phyloP scores from a whole-genome alignment of 306 rosid species.

The Macrotyloma uniflorum region DNA sequence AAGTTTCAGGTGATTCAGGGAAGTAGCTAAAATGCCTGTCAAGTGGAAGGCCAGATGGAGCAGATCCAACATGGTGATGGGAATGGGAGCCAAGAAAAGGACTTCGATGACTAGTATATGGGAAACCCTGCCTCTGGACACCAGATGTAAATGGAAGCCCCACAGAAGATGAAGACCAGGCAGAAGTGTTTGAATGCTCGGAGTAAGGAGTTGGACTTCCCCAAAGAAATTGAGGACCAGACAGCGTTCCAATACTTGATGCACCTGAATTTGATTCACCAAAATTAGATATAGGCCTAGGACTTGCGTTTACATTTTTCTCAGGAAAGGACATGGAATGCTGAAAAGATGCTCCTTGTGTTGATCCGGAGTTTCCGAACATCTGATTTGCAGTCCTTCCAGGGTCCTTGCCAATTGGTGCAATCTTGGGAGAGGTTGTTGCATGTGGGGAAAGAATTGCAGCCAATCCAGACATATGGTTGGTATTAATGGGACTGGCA shows the following conservation, averaged over 20 bases:
- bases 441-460: slow-evolving; percentile 77
- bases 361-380: slow-evolving; percentile 49
- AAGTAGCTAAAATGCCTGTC: slow-evolving; percentile 77
- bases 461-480: slow-evolving; percentile 79
- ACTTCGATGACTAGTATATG: slow-evolving; percentile 51
- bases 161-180: slow-evolving; percentile 69
- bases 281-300: slow-evolving; percentile 63
- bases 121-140: slow-evolving; percentile 76
- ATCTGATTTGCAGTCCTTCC: slow-evolving; percentile 65
- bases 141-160: slow-evolving; percentile 69
- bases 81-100: slow-evolving; percentile 67
- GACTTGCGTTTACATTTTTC: slow-evolving; percentile 62
- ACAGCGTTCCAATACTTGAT: slow-evolving; percentile 74
- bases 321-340: slow-evolving; percentile 75
- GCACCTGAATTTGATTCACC: slow-evolving; percentile 63
- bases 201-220: slow-evolving; percentile 83
- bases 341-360: slow-evolving; percentile 64
- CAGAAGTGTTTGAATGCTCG: slow-evolving; percentile 64
- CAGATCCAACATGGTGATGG: slow-evolving; percentile 87
- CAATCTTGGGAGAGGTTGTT: slow-evolving; percentile 70
- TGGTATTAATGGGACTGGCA: slow-evolving; percentile 71
- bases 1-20: slow-evolving; percentile 83
- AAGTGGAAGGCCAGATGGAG: slow-evolving; percentile 84
- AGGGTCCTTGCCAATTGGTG: slow-evolving; percentile 91
- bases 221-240: slow-evolving; percentile 98